These are phyloP conservation scores for Penicillium odoratum DNA, from an alignment of 495 filamentous ascomycete genomes.

Conservation along the genomic window DNA sequence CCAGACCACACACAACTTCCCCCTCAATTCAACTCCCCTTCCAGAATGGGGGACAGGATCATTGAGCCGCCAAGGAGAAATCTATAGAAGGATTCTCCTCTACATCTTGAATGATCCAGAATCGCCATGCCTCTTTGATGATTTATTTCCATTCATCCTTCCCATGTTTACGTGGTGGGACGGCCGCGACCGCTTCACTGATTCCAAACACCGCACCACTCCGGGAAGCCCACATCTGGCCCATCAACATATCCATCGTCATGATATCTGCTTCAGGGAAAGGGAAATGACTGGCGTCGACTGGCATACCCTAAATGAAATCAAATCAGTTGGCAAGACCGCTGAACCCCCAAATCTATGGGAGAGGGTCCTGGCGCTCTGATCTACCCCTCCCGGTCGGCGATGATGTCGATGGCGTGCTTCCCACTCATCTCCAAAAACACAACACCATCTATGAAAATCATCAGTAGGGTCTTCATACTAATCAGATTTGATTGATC, in stretches of 20 bases:
- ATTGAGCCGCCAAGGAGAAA: conserved; percentile 2
- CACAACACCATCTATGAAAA: neutral
- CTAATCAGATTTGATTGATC: conserved; percentile 16
- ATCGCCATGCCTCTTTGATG: conserved; percentile 18
- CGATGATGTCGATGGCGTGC: conserved; percentile 33
- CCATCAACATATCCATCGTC: conserved; percentile 18
- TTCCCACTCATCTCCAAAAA: conserved; percentile 14
- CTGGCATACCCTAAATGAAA: neutral
- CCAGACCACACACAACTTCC: conserved; percentile 16
- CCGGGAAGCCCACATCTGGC: conserved; percentile 5
- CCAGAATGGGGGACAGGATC: conserved; percentile 4
- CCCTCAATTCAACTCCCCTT: conserved; percentile 10
- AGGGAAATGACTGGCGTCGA: neutral
- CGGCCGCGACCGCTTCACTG: conserved; percentile 31
- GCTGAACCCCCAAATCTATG: conserved; percentile 4
- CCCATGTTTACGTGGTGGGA: conserved; percentile 26
- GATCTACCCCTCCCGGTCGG: conserved; percentile 33
- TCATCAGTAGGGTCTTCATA: neutral
- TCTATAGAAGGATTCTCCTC: neutral
- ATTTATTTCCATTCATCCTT: conserved; percentile 9
- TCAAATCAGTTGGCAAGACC: neutral
- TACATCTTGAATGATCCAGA: conserved; percentile 2
- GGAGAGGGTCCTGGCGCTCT: conserved; percentile 1
- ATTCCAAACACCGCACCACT: conserved; percentile 17
- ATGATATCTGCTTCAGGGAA: conserved; percentile 12